Percentiles rank a stretch among this genome's conserved stretches.
Conservation (phyloP, 2,329 filamentous ascomycete genomes). For the Cladosporium sphaerospermum region DNA sequence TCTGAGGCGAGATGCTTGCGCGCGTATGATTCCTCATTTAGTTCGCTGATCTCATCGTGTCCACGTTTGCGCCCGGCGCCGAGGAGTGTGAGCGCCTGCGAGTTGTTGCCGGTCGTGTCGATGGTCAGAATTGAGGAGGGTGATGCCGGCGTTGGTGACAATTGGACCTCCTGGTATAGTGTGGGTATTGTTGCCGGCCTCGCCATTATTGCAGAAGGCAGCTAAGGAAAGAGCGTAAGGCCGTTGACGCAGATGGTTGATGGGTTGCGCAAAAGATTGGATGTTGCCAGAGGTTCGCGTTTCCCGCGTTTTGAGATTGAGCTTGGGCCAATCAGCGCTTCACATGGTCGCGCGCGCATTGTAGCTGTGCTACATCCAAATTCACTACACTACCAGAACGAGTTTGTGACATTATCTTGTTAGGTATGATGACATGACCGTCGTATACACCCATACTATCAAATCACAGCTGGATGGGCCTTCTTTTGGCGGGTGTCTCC, state of each 20-base stretch:
- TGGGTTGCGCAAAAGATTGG: constrained; percentile 7
- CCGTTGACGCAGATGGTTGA: background rate
- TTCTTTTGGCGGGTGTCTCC: too few relatives aligned
- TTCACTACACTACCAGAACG: too few relatives aligned
- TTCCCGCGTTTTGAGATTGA: constrained; percentile 9
- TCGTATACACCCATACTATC: too few relatives aligned
- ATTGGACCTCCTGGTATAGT: constrained; percentile 21
- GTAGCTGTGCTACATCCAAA: too few relatives aligned
- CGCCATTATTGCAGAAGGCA: background rate
- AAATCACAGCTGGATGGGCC: too few relatives aligned
- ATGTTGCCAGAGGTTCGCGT: background rate
- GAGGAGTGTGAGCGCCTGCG: constrained; percentile 47
- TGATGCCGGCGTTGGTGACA: constrained; percentile 5
- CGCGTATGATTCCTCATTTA: constrained; percentile 70
- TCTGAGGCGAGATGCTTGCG: constrained; percentile 67
- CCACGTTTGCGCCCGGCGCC: constrained; percentile 28
- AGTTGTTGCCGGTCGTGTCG: constrained; percentile 28
- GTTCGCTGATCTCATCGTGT: constrained; percentile 34
- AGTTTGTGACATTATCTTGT: too few relatives aligned
- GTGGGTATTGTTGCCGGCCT: constrained; percentile 18
- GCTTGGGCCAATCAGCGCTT: background rate
- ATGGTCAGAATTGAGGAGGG: constrained; percentile 5
- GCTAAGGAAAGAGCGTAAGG: background rate
- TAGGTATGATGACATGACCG: too few relatives aligned
- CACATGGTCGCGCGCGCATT: background rate